Evolutionary conservation across 2,329 filamentous ascomycete species (phyloP), one percentile per base, ranked within the genome.

Genomic region (Fusarium hainanense): DNA sequence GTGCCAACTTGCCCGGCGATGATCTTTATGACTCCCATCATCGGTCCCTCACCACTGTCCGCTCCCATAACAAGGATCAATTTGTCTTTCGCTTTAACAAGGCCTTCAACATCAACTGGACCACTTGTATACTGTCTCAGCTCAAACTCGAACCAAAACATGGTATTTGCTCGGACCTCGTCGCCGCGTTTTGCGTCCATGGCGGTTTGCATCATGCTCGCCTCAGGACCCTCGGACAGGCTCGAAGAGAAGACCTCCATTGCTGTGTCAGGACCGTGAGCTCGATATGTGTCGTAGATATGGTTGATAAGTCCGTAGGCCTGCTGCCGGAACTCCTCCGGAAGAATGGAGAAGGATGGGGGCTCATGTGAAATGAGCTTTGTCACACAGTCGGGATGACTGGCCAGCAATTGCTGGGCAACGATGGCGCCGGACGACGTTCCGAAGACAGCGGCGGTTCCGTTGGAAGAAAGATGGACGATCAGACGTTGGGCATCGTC

Each of bases 391-490:
- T 46, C 18, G 7, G 43, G 23, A n/a, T 46, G 25, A 14, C 6
- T 20, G 18, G 43, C 43, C 7, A 46, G 11, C 11, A 46, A 23
- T 12, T 46, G 43, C 3, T 28, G 25, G 2, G 43, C 43, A 6
- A 46, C 43, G 4, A 46, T 18, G 7, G 43, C 43, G 6, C 43
- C 18, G 4, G 43, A 46, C 1, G 18, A 46, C 0, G 43, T 47
- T 28, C 44, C 25, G 5, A 47, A 47, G 7, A 47, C 12, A 20
- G 16, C 1, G 6, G 44, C 18, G 4, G 11, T 47, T 0, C 25
- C 7, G 3, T 47, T 7, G 6, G 4, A 18, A 14, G 44, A 20
- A 6, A 47, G 4, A 2, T 20, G 12, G 0, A 6, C 4, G 3
- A 47, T 47, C 3, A 47, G 18, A 3, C 18, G 18, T 25, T 47